These are phyloP conservation scores for Beauveria asiatica DNA, from an alignment of 2,329 filamentous ascomycete genomes.

Conservation along the genomic window DNA sequence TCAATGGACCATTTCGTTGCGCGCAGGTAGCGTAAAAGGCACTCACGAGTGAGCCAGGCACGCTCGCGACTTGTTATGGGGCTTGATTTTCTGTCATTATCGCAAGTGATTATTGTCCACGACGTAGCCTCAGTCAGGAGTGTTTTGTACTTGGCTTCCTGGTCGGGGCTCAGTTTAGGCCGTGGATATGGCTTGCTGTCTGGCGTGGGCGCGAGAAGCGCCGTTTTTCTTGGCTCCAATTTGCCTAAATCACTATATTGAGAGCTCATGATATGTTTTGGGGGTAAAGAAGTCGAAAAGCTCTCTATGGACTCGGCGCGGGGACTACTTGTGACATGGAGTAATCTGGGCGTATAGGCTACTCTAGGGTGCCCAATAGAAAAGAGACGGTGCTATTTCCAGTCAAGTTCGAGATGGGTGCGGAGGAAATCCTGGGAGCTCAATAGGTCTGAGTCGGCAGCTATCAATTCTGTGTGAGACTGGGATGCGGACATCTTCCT, in stretches of 20 bases:
- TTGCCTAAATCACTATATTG: not conserved
- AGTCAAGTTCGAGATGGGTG: too few species aligned
- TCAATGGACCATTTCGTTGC: slow-evolving; percentile 83
- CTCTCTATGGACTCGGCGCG: too few species aligned
- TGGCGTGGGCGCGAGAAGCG: slow-evolving; percentile 48
- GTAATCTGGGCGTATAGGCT: too few species aligned
- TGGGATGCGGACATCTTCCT: too few species aligned
- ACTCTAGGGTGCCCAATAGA: too few species aligned
- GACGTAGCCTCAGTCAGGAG: slow-evolving; percentile 61
- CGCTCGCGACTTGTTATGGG: slow-evolving; percentile 71
- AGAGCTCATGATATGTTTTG: not conserved
- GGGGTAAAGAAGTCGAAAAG: too few species aligned
- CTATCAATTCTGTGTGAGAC: too few species aligned
- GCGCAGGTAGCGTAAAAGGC: slow-evolving; percentile 83
- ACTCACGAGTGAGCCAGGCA: slow-evolving; percentile 87
- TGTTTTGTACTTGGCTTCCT: slow-evolving; percentile 71
- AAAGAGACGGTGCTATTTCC: too few species aligned
- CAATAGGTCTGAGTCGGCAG: too few species aligned
- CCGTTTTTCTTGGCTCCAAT: slow-evolving; percentile 35
- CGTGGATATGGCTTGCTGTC: slow-evolving; percentile 48
- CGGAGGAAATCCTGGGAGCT: too few species aligned
- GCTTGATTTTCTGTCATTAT: slow-evolving; percentile 47
- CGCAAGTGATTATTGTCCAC: slow-evolving; percentile 57
- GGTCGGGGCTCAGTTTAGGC: slow-evolving; percentile 60
- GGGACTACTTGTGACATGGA: too few species aligned